Evolutionary conservation across 768 basidiomycete species (phyloP), one percentile per base, ranked within the genome.

Genomic region (Pleurotus salmoneostramineus): DNA sequence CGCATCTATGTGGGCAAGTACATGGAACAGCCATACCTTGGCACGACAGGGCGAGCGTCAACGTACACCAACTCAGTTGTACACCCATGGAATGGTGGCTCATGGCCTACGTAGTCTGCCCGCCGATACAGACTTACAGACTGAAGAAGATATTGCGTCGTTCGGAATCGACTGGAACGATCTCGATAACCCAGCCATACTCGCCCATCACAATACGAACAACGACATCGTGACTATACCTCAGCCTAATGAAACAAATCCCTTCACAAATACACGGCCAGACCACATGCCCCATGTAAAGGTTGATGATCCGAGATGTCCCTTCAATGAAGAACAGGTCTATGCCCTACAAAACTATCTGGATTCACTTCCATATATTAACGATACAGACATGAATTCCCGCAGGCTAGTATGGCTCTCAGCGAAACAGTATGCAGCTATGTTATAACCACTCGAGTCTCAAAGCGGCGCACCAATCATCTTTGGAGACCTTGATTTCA

Each of bases 11-110:
- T 80, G 71, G 70, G 65, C 65, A 0, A 59, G 64, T 1, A 46
- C 65, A 2, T 77, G 76, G 76, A 77, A 78, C 49, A 27, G 61
- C 5, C 76, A 77, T 59, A 55, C 45, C 1, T 44, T 77, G 10
- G 50, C 49, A 0, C 44, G 68, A 6, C 58, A 50, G 3, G 63
- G 66, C 15, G 50, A 67, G 14, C 58, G 48, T 0, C 48, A 60
- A 27, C 56, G 61, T 1, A 66, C 47, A 6, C 72, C 73, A 0
- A 55, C 56, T 2, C 66, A 74, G 14, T 65, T 75, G 63, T 72
- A 64, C 54, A 40, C 65, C 6, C 73, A 71, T 57, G 68, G 71
- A 11, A 69, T 73, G 65, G 11, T 71, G 1, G 37, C 65, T 37
- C 52, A 74, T 40, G 73, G 74, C 2, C 40, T 63, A 1, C 63